Percentiles rank a stretch among this genome's conserved stretches.
phyloP scores from a whole-genome alignment of 495 filamentous ascomycete genomes.

The Penicillium goetzii region DNA sequence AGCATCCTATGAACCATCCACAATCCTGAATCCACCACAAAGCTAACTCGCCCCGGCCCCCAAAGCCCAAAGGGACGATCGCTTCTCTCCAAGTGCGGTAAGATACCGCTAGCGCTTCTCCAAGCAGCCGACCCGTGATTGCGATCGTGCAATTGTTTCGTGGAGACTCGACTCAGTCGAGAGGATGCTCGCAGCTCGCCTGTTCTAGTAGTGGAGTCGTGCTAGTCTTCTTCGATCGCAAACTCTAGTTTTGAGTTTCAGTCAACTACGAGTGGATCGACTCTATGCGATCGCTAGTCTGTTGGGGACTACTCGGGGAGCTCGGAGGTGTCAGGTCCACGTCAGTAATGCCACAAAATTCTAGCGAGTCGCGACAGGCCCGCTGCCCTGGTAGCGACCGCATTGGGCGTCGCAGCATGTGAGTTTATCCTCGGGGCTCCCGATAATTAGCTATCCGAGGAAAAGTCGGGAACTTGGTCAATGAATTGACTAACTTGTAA shows the following conservation, averaged over 20 bases:
- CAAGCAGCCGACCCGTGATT: neutral
- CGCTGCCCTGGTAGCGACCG: neutral
- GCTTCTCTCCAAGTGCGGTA: neutral
- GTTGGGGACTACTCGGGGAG: neutral
- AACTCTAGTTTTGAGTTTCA: neutral
- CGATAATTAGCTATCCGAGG: neutral
- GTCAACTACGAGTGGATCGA: neutral
- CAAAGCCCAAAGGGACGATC: neutral
- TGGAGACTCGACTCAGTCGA: too few relatives aligned
- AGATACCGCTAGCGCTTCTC: neutral
- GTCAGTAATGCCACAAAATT: neutral
- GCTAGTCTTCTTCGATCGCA: neutral
- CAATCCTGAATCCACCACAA: neutral
- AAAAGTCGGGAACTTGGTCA: neutral
- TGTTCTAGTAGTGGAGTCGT: neutral
- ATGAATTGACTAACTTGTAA: too few relatives aligned
- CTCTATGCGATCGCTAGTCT: neutral
- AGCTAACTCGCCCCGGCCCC: neutral
- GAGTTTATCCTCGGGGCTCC: neutral
- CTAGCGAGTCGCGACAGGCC: neutral
- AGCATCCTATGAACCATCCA: neutral
- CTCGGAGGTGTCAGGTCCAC: neutral
- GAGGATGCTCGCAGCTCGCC: too few relatives aligned
- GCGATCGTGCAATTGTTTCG: neutral
- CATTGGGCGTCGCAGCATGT: neutral